Evolutionary conservation across 225 moss, liverwort and hornwort species (phyloP), one percentile per base, ranked within the genome.

Genomic region (Sphagnum contortum): DNA sequence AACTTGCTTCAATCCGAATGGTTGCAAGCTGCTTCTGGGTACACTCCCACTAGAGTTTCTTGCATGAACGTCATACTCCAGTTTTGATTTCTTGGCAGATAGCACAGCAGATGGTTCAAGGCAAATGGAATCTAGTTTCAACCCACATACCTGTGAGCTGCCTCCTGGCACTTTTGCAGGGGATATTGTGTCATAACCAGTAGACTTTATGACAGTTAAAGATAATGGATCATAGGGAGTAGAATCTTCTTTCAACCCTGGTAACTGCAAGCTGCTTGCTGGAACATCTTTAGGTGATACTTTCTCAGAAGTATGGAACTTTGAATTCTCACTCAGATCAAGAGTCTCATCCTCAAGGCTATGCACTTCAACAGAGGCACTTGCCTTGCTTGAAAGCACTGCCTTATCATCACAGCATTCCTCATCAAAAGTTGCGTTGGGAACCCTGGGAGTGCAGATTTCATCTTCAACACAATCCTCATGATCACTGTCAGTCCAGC

Each of bases 331-430:
- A 46, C 66, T 74, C 63, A 57, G 49, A 61, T 76, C 75, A 12
- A 61, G 69, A 59, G 64, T 64, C 44, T 48, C 61, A 50, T 64
- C 63, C 48, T 61, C 60, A 47, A 58, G 64, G 55, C 75, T 72
- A 3, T 71, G 69, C 45, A 73, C 71, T 69, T 85, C 81, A 49
- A 78, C 57, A 29, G 77, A 66, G 49, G 66, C 72, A 70, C 74
- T 80, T 5, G 77, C 77, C 67, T 67, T 78, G 9, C 71, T 74
- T 72, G 81, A 73, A 46, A 76, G 57, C 59, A 73, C 70, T 44
- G 84, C 75, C 65, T 73, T 67, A 47, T 64, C 69, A 47, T 68
- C 65, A 62, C 66, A 63, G 12, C 4, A 70, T 54, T 70, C 59
- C 47, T 66, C 77, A 66, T 71, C 71, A 0, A 65, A 63, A 56